Evolutionary conservation across 305 asterid genomes (phyloP), one percentile per base, ranked within the genome.

Genomic region (Fraxinus baroniana): DNA sequence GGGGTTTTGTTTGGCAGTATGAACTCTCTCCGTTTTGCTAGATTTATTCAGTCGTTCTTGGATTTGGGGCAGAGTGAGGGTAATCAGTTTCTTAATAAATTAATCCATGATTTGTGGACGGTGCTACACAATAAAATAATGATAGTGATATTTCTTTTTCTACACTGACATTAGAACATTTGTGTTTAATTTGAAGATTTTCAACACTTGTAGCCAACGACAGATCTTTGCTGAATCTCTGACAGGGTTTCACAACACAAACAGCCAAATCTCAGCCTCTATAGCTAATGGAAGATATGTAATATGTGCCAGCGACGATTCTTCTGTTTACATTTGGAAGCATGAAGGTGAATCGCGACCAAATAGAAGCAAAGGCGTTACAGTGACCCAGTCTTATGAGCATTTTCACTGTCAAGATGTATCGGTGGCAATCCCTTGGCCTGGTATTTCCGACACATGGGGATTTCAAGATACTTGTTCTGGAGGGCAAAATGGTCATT

Each of bases 391-490:
- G 33, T 87, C 98, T 2, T 94, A 90, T 22, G 99, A 97, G 87
- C 89, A 89, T 83, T 97, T 97, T 80, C 97, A 93, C 82, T 93
- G 98, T 86, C 98, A 89, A 91, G 99, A 97, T 80, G 98, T 97
- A 64, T 91, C 99, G 3, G 88, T 87, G 57, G 99, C 99, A 79
- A 90, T 94, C 87, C 97, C 99, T 20, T 97, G 98, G 99, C 99
- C 97, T 7, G 96, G 98, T 35, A 78, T 89, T 79, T 82, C 90
- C 0, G 90, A 88, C 44, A 74, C 91, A 6, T 88, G 88, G 90
- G 87, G 44, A 74, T 84, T 64, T 83, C 94, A 82, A 68, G 85
- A 90, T 55, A 66, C 80, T 37, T 81, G 82, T 24, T 82, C 87
- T 13, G 77, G 81, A 52, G 91, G 79, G 3, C 91, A 84, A 36